Percentiles rank a stretch among this genome's conserved stretches.
phyloP scores from a whole-genome alignment of 2,329 filamentous ascomycete species.

The Neocatenulostroma microsporum region DNA sequence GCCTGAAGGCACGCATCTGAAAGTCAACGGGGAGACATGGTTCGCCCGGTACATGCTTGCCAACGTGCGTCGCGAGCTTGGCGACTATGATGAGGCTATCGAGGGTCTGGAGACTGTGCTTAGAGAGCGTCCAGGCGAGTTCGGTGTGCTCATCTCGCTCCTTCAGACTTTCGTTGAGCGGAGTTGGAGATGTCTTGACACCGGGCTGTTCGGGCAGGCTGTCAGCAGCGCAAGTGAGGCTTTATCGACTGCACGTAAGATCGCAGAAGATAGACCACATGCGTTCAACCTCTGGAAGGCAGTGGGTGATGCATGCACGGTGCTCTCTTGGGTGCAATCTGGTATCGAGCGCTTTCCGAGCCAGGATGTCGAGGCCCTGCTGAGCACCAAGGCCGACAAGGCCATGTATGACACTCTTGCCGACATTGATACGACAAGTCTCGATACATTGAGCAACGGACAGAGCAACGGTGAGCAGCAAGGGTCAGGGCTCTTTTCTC shows the following conservation, averaged over 20 bases:
- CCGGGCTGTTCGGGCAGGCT: slow-evolving; percentile 79
- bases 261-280: slow-evolving; percentile 54
- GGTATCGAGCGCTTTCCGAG: slow-evolving; percentile 57
- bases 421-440: slow-evolving; percentile 57
- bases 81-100: slow-evolving; percentile 80
- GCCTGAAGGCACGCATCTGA: slow-evolving; percentile 51
- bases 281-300: slow-evolving; percentile 96
- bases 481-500: slow-evolving; percentile 40
- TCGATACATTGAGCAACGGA: slow-evolving; percentile 11
- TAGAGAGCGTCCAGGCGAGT: slow-evolving; percentile 59
- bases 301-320: slow-evolving; percentile 75
- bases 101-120: slow-evolving; percentile 68
- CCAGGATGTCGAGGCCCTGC: slow-evolving; percentile 49
- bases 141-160: slow-evolving; percentile 78
- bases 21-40: slow-evolving; percentile 66
- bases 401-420: slow-evolving; percentile 54
- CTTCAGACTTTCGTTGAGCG: slow-evolving; percentile 83
- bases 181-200: slow-evolving; percentile 67
- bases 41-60: slow-evolving; percentile 96
- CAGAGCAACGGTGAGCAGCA: slow-evolving; percentile 22
- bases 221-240: slow-evolving; percentile 61
- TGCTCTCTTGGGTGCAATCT: slow-evolving; percentile 73
- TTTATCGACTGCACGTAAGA: slow-evolving; percentile 57
- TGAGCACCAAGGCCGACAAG: slow-evolving; percentile 48
- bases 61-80: slow-evolving; percentile 86